Evolutionary conservation across 257 asterid genomes (phyloP).

Genomic region (Scutellaria galericulata): DNA sequence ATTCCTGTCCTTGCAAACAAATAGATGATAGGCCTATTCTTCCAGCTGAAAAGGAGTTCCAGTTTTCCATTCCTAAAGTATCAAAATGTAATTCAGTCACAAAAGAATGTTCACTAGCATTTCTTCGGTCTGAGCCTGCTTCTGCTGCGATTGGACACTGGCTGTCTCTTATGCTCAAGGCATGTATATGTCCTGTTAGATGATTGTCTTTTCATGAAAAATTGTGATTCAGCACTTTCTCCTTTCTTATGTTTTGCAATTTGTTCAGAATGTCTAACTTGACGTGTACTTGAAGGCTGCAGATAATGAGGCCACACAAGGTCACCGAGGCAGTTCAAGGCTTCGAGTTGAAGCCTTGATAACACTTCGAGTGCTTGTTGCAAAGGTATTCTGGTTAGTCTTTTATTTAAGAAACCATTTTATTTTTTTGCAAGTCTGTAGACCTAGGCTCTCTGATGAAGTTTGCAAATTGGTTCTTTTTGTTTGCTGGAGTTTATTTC

Average conservation of each 20-base stretch:
- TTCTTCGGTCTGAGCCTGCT: conserved; percentile 91
- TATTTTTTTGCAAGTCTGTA: conserved; percentile 5
- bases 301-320: conserved; percentile 82
- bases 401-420: conserved; percentile 30
- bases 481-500: conserved; percentile 27
- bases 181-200: conserved; percentile 41
- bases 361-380: conserved; percentile 81
- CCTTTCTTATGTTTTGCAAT: conserved; percentile 12
- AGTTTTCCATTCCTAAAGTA: conserved; percentile 38
- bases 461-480: conserved; percentile 12
- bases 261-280: conserved; percentile 40
- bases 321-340: conserved; percentile 85
- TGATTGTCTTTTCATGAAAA: conserved; percentile 23
- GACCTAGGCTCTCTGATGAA: conserved; percentile 11
- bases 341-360: conserved; percentile 84
- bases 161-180: conserved; percentile 97
- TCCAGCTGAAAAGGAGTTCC: conserved; percentile 46
- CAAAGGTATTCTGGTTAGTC: conserved; percentile 60
- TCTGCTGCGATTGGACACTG: conserved; percentile 96
- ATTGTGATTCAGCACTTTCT: conserved; percentile 21
- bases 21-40: conserved; percentile 51
- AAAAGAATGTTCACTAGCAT: conserved; percentile 71
- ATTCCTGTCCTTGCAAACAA: conserved; percentile 75
- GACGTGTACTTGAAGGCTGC: conserved; percentile 76
- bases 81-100: conserved; percentile 38